Percentiles rank a stretch among this genome's conserved stretches.
phyloP scores from a whole-genome alignment of 2,329 filamentous ascomycete species.

The Clathrospora elynae region DNA sequence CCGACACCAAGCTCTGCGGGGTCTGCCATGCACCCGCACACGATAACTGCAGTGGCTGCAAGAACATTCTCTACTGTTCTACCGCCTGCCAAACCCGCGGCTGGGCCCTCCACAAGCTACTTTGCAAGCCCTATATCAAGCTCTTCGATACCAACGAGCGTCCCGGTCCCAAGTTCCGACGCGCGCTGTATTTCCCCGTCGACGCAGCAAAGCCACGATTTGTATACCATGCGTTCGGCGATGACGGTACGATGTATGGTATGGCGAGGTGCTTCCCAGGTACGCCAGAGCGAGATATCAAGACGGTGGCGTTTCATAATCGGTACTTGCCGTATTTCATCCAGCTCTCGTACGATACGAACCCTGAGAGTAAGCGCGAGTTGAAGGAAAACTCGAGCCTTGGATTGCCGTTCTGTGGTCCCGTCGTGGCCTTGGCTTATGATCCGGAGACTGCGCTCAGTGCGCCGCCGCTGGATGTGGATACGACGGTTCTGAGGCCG shows the following conservation, averaged over 20 bases:
- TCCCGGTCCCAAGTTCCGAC: not conserved
- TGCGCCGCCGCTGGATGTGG: conserved; percentile 15
- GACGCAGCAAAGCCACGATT: conserved; percentile 1
- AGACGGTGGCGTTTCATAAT: conserved; percentile 19
- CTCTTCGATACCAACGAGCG: not conserved
- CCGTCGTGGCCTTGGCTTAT: conserved; percentile 14
- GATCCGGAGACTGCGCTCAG: conserved; percentile 14
- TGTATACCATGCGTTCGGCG: conserved; percentile 5
- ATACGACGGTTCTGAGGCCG: conserved; percentile 7
- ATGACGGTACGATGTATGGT: conserved; percentile 3
- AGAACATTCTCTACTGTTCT: conserved; percentile 19
- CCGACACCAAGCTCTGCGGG: conserved; percentile 6
- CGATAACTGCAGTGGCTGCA: conserved; percentile 15
- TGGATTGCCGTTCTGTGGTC: conserved; percentile 10
- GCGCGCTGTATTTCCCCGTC: conserved; percentile 9
- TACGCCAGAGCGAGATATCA: conserved; percentile 2
- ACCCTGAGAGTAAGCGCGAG: not conserved
- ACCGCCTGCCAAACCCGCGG: conserved; percentile 11
- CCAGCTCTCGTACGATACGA: conserved; percentile 21
- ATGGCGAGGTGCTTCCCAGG: conserved; percentile 7
- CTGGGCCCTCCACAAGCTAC: conserved; percentile 15
- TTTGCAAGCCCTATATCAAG: conserved; percentile 11
- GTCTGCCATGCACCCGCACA: conserved; percentile 9
- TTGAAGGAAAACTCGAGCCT: conserved; percentile 4
- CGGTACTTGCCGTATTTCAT: conserved; percentile 12